Evolutionary conservation across 108 stramenopile species (phyloP).

Genomic region (Phaeodactylum tricornutum): DNA sequence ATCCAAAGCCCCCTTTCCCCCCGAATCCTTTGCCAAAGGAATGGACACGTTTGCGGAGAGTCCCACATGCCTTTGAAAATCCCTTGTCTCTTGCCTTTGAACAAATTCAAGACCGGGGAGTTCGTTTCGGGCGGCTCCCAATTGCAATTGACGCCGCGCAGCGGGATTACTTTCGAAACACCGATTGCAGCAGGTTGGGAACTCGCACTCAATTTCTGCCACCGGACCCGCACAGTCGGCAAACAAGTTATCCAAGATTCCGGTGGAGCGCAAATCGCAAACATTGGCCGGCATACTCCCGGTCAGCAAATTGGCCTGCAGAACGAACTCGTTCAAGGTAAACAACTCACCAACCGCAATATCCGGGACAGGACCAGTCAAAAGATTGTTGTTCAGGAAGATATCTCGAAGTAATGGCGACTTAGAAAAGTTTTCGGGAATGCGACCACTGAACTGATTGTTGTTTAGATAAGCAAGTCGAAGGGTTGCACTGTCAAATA

Average conservation of each 20-base stretch:
- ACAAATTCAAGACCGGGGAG: too few relatives aligned
- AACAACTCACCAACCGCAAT: conserved; percentile 21
- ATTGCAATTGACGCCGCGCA: too few relatives aligned
- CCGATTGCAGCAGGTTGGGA: conserved; percentile 43
- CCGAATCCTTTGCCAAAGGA: too few relatives aligned
- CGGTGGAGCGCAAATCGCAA: conserved; percentile 21
- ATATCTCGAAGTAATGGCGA: conserved; percentile 33
- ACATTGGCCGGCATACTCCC: conserved; percentile 32
- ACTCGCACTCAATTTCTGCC: conserved; percentile 27
- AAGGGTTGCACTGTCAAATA: conserved; percentile 27
- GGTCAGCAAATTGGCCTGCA: conserved; percentile 21
- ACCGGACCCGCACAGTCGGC: conserved; percentile 31
- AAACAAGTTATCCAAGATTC: conserved; percentile 28
- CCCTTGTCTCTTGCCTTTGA: too few relatives aligned
- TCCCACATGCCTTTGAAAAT: too few relatives aligned
- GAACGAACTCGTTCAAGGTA: conserved; percentile 24
- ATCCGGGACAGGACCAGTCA: conserved; percentile 40
- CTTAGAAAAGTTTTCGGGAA: conserved; percentile 26
- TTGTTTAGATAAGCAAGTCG: conserved; percentile 30
- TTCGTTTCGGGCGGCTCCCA: too few relatives aligned
- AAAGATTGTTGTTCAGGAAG: conserved; percentile 32
- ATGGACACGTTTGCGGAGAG: too few relatives aligned
- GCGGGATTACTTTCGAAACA: conserved; percentile 41
- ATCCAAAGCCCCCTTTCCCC: too few relatives aligned
- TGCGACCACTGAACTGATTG: conserved; percentile 34